phyloP scores from a whole-genome alignment of 2,329 filamentous ascomycete genomes.

The Xylariaceae sp. region DNA sequence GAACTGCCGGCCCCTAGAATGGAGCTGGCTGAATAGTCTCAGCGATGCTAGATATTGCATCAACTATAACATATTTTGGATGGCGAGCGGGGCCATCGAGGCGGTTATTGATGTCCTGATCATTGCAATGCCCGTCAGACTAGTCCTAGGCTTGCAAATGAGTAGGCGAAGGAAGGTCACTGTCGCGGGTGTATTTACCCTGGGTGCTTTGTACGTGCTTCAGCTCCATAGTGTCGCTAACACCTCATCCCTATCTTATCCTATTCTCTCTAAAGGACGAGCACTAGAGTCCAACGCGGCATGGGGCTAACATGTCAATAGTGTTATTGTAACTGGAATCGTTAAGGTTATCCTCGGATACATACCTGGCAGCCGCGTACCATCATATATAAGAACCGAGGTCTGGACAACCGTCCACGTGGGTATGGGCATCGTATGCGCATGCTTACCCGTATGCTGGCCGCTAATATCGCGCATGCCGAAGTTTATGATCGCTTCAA shows the following conservation, averaged over 20 bases:
- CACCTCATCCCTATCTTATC: too few species aligned
- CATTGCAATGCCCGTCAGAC: conserved; percentile 21
- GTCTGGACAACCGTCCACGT: conserved; percentile 21
- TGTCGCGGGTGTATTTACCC: conserved; percentile 18
- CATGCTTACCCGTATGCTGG: conserved; percentile 21
- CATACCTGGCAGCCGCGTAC: conserved; percentile 5
- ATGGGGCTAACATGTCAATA: neutral
- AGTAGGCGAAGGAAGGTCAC: conserved; percentile 17
- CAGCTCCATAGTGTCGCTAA: neutral
- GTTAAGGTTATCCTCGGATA: conserved; percentile 17
- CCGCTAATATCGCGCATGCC: conserved; percentile 13
- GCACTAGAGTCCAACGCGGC: neutral
- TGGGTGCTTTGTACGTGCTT: conserved; percentile 22
- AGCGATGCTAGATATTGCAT: conserved; percentile 28
- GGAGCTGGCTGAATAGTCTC: conserved; percentile 19
- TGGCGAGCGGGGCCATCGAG: conserved; percentile 21
- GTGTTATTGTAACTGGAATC: conserved; percentile 17
- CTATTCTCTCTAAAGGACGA: too few species aligned
- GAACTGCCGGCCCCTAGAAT: conserved; percentile 30
- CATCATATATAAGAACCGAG: conserved; percentile 14
- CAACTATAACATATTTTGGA: conserved; percentile 27
- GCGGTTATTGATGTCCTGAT: conserved; percentile 24
- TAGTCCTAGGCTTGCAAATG: conserved; percentile 18
- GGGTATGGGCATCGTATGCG: conserved; percentile 23
- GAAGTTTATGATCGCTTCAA: neutral